Evolutionary conservation across 805 yeast genomes (phyloP).

Genomic region (Cyberlindnera galapagoensis): DNA sequence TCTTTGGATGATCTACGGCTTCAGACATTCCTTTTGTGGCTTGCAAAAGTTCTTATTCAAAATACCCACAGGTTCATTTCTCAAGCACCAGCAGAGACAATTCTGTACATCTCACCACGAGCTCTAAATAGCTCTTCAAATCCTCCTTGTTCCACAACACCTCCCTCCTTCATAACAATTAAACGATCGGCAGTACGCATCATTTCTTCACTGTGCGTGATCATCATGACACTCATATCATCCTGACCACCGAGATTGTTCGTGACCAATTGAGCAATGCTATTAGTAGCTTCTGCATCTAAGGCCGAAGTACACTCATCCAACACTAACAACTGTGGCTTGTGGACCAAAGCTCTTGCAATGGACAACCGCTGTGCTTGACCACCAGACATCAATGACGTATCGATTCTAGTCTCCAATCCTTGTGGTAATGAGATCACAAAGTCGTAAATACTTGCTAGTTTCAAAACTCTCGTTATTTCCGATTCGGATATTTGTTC

Average conservation of each 20-base stretch:
- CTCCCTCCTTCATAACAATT: slow-evolving; percentile 44
- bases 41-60: too few relatives aligned
- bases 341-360: slow-evolving; percentile 70
- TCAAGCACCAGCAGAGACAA: slow-evolving; percentile 22
- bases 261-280: slow-evolving; percentile 44
- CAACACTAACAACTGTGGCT: slow-evolving; percentile 52
- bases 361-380: slow-evolving; percentile 82
- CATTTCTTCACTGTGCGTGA: slow-evolving; percentile 71
- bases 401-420: slow-evolving; percentile 51
- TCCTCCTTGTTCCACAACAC: slow-evolving; percentile 38
- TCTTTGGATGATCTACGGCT: too few relatives aligned
- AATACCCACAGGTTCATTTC: not conserved
- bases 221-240: slow-evolving; percentile 47
- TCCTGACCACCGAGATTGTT: slow-evolving; percentile 24
- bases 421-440: slow-evolving; percentile 50
- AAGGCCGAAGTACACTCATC: slow-evolving; percentile 92
- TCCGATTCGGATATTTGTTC: slow-evolving; percentile 27
- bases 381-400: slow-evolving; percentile 70
- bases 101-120: slow-evolving; percentile 27
- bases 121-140: slow-evolving; percentile 23
- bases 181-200: slow-evolving; percentile 51
- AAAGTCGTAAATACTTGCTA: slow-evolving; percentile 49
- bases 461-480: slow-evolving; percentile 33
- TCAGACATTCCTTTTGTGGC: too few relatives aligned
- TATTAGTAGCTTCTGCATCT: slow-evolving; percentile 54